phyloP scores from a whole-genome alignment of 805 yeast genomes.

The Zygoascus ofunaensis region DNA sequence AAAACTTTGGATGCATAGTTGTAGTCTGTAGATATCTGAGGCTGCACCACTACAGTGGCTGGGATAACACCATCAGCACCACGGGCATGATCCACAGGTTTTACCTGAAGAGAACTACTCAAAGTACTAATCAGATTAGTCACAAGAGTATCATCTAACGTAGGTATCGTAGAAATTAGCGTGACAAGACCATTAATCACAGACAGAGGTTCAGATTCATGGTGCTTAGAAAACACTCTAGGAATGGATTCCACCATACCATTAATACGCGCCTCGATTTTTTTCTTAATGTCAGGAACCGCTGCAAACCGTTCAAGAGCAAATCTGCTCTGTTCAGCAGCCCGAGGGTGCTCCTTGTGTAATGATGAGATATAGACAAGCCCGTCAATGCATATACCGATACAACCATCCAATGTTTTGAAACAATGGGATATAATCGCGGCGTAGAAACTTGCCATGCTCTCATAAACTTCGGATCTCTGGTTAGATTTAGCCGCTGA shows the following conservation, averaged over 20 bases:
- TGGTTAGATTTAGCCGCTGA: conserved; percentile 22
- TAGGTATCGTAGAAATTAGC: neutral
- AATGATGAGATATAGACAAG: conserved; percentile 14
- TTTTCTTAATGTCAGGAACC: neutral
- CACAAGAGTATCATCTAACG: neutral
- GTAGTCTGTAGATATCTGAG: neutral
- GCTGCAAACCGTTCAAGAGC: neutral
- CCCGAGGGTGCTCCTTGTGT: conserved; percentile 27
- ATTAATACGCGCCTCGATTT: conserved; percentile 14
- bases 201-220: conserved; percentile 12
- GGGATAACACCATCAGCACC: too few relatives aligned
- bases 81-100: neutral
- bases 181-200: neutral
- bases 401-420: conserved; percentile 29
- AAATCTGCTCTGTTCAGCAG: conserved; percentile 8
- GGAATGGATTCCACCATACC: conserved; percentile 26
- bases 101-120: neutral
- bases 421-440: conserved; percentile 29
- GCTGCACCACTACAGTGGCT: neutral
- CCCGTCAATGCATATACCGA: conserved; percentile 22
- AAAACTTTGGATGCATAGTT: too few relatives aligned
- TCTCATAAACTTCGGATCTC: conserved; percentile 29
- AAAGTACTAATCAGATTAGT: neutral
- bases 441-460: conserved; percentile 27
- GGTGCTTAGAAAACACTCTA: conserved; percentile 18